Percentiles rank a stretch among this genome's conserved stretches.
Evolutionary conservation across 1,284 basidiomycete species (phyloP).

Genomic region (Microbotryum scabiosae): DNA sequence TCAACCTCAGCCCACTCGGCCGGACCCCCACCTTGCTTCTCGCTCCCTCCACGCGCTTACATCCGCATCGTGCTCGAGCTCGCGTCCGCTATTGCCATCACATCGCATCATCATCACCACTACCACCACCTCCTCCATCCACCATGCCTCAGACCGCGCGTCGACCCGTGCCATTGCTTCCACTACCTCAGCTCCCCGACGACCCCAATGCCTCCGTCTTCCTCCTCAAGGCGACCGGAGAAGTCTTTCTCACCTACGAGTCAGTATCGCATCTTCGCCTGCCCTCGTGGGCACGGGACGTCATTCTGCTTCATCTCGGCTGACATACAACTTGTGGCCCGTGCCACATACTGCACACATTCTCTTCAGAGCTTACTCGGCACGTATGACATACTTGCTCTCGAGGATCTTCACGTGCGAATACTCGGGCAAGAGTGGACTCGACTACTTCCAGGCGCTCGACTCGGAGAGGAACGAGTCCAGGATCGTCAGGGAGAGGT

Average conservation of each 20-base stretch:
- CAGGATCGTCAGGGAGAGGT: slow-evolving; percentile 74
- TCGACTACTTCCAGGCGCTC: slow-evolving; percentile 89
- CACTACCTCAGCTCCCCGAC: slow-evolving; percentile 25
- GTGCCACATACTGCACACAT: slow-evolving; percentile 22
- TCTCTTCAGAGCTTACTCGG: slow-evolving; percentile 52
- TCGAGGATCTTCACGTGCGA: slow-evolving; percentile 90
- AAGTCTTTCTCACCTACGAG: slow-evolving; percentile 93
- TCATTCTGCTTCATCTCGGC: not conserved
- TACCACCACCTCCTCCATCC: not conserved
- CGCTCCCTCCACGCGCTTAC: no score
- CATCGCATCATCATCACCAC: not conserved
- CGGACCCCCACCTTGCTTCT: no score
- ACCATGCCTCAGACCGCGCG: slow-evolving; percentile 34
- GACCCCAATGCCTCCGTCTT: slow-evolving; percentile 52
- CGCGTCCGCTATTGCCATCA: not conserved
- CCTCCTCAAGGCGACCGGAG: slow-evolving; percentile 82
- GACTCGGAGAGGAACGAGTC: slow-evolving; percentile 85
- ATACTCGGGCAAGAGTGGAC: slow-evolving; percentile 83
- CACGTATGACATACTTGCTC: slow-evolving; percentile 86
- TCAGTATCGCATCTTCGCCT: slow-evolving; percentile 43
- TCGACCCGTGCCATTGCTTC: slow-evolving; percentile 27
- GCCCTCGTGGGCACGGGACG: slow-evolving; percentile 10
- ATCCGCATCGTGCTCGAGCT: not conserved
- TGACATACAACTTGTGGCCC: not conserved
- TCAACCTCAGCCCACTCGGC: no score